These are phyloP conservation scores for Fusarium keratoplasticum DNA, from an alignment of 2,329 filamentous ascomycete species.

Conservation along the genomic window DNA sequence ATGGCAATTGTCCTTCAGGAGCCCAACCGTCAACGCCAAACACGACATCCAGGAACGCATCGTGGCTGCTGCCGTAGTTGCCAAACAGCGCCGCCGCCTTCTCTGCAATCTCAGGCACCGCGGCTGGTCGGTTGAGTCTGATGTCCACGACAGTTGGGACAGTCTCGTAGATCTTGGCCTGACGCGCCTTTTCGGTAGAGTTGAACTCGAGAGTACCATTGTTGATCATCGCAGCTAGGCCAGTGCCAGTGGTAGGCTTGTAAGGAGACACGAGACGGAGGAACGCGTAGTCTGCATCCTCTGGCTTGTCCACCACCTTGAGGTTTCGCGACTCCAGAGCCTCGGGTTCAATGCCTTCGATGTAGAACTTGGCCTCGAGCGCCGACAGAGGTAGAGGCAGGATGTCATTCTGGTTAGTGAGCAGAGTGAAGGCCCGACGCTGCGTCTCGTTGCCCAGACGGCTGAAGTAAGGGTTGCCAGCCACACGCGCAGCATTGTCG, in stretches of 20 bases:
- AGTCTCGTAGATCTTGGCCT: constrained; percentile 50
- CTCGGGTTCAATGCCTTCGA: constrained; percentile 32
- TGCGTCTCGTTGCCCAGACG: constrained; percentile 43
- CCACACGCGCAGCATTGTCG: constrained; percentile 46
- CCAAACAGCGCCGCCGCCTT: constrained; percentile 53
- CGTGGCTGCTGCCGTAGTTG: constrained; percentile 54
- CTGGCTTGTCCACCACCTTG: constrained; percentile 49
- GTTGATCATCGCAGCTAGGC: constrained; percentile 54
- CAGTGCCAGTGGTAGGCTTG: constrained; percentile 47
- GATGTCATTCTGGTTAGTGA: constrained; percentile 39
- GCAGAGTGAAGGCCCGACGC: constrained; percentile 44
- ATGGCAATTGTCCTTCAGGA: constrained; percentile 50
- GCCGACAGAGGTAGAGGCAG: constrained; percentile 33
- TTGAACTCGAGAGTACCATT: constrained; percentile 56
- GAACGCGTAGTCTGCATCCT: constrained; percentile 56
- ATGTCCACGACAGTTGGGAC: constrained; percentile 58
- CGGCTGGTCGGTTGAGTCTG: constrained; percentile 56
- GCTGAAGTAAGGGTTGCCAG: constrained; percentile 58
- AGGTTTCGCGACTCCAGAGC: constrained; percentile 40
- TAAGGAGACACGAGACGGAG: constrained; percentile 54
- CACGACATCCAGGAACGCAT: constrained; percentile 58
- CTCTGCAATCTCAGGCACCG: constrained; percentile 55
- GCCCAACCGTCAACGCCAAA: constrained; percentile 48
- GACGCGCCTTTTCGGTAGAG: constrained; percentile 40
- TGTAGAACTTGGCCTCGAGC: constrained; percentile 37